Base-by-base conservation (phyloP, 2,329 filamentous ascomycete genomes). In the Colletotrichum simmondsii region DNA sequence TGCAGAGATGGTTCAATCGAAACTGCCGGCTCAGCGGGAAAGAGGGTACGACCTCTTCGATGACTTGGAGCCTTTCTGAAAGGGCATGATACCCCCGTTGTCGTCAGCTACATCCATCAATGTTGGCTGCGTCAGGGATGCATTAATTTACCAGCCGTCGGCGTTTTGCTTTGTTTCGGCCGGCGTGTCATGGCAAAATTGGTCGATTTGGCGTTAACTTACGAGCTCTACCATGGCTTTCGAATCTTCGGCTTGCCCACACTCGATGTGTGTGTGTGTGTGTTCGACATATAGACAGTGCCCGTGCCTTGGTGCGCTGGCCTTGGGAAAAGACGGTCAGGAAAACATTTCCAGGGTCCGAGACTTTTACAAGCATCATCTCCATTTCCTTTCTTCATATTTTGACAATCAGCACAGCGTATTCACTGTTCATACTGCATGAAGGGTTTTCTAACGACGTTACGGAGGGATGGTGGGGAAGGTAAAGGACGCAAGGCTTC, bases 1-100 rank as follows among this genome's bases (percentile, higher is more conserved):
- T 22, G 22, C 49, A 11, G 63, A 71, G 5, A 19, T 59, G 26
- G 22, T 16, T 46, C 28, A 35, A 12, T 37, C 57, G 28, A 60
- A 37, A 28, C 11, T 16, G 3, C n/a, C 32, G 24, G 57, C 56
- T 24, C n/a, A 28, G 42, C 52, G 42, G 49, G 35, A 62, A 26
- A 72, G 68, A 16, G 71, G 46, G 16, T 42, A 32, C 32, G 46
- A 52, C 28, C 46, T 66, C 22, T 65, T 77, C 22, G 72, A 78
- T 14, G 75, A 75, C n/a, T 65, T 79, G 16, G 70, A 75, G 60
- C 76, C 77, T 10, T 80, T 80, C 59, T 75, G 59, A 42, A 75
- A 69, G 24, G 26, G 49, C 46, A 46, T 71, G 58, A 73, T 75
- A 68, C 71, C 62, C 71, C 46, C 26, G n/a, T 28, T 42, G 37